Percentiles rank a stretch among this genome's conserved stretches.
Evolutionary conservation across 768 basidiomycete genomes (phyloP).

Genomic region (Kwoniella bestiolae): DNA sequence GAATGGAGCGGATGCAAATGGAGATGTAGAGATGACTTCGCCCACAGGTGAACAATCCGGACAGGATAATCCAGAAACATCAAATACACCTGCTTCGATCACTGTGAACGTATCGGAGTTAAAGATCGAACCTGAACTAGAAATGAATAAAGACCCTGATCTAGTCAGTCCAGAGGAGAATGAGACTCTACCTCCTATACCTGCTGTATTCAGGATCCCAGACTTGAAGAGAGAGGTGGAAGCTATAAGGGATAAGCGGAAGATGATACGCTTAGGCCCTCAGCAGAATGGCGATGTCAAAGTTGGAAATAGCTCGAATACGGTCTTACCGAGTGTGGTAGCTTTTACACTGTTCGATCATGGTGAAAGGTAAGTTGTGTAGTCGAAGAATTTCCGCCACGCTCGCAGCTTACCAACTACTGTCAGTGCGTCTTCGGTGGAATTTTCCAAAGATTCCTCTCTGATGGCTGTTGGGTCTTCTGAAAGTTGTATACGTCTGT

Average conservation of each 20-base stretch:
- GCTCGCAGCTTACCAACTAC: neutral
- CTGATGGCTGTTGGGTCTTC: conserved; percentile 93
- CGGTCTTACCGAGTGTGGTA: conserved; percentile 76
- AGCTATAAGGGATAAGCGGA: conserved; percentile 83
- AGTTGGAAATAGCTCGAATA: conserved; percentile 19
- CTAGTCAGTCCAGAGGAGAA: conserved; percentile 42
- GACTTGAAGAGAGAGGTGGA: conserved; percentile 92
- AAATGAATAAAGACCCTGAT: conserved; percentile 14
- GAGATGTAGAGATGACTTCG: conserved; percentile 56
- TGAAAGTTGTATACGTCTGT: conserved; percentile 91
- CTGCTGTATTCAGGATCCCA: conserved; percentile 76
- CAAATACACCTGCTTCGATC: conserved; percentile 9
- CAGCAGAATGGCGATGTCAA: conserved; percentile 49
- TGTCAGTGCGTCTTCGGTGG: conserved; percentile 75
- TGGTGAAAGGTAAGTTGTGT: conserved; percentile 78
- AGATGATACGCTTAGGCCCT: conserved; percentile 88
- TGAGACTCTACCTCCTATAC: conserved; percentile 66
- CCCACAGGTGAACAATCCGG: conserved; percentile 2
- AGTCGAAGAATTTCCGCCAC: neutral
- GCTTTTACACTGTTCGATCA: conserved; percentile 93
- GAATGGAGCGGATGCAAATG: conserved; percentile 62
- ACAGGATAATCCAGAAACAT: neutral
- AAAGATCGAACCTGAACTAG: conserved; percentile 39
- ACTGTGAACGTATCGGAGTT: conserved; percentile 15
- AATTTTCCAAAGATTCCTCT: conserved; percentile 88